These are phyloP conservation scores for Fragaria iinumae DNA, from an alignment of 306 rosid species.

Conservation along the genomic window DNA sequence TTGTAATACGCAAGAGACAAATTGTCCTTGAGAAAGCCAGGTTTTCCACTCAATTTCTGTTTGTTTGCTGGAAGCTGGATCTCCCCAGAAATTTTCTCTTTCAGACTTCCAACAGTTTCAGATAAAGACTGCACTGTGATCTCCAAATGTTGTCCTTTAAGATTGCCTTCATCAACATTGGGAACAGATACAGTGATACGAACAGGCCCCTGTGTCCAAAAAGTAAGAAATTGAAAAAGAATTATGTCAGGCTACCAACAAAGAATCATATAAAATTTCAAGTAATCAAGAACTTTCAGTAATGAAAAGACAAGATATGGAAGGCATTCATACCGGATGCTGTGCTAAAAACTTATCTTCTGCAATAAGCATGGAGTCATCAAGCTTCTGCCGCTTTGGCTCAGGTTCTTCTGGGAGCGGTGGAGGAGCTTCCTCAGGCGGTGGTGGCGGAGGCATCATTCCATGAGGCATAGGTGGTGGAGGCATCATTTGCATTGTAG, in stretches of 20 bases:
- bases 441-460: constrained; percentile 77
- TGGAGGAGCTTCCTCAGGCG: constrained; percentile 97
- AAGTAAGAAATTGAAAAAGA: background rate
- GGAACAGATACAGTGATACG: constrained; percentile 73
- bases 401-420: constrained; percentile 96
- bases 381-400: constrained; percentile 86
- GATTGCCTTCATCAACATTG: constrained; percentile 90
- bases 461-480: constrained; percentile 88
- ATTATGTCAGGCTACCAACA: background rate
- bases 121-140: constrained; percentile 73
- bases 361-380: constrained; percentile 76
- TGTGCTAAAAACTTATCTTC: constrained; percentile 92
- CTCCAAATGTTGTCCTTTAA: constrained; percentile 78
- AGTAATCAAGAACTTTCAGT: background rate
- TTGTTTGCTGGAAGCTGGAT: constrained; percentile 96
- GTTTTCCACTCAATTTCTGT: constrained; percentile 94
- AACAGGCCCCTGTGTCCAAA: constrained; percentile 63
- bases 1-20: constrained; percentile 89
- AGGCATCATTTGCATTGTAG: constrained; percentile 76
- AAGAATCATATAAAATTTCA: background rate
- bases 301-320: background rate
- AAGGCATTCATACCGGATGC: constrained; percentile 57
- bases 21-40: constrained; percentile 96
- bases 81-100: constrained; percentile 96
- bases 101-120: constrained; percentile 82